Evolutionary conservation across 2,329 filamentous ascomycete species (phyloP).

Genomic region (Aspergillus calidoustus): DNA sequence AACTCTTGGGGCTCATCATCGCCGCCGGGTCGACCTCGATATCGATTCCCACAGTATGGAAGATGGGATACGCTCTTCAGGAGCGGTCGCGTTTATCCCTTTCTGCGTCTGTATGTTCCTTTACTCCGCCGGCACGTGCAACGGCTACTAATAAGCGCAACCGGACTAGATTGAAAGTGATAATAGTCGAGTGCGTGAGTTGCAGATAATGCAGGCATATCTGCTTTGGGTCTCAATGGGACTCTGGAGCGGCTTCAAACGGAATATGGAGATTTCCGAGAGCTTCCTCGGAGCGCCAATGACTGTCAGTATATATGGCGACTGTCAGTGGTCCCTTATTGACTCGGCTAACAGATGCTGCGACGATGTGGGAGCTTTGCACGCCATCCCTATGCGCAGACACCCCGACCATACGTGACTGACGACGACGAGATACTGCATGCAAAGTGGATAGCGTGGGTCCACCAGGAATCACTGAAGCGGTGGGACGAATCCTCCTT

Average conservation of each 20-base stretch:
- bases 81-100: conserved; percentile 4
- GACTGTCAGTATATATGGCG: neutral
- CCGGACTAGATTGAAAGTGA: conserved; percentile 3
- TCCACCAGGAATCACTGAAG: conserved; percentile 4
- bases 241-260: conserved; percentile 7
- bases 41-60: conserved; percentile 2
- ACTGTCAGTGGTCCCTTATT: no score
- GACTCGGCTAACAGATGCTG: neutral
- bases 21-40: neutral
- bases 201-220: conserved; percentile 5
- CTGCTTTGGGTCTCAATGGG: conserved; percentile 2
- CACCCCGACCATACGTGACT: neutral
- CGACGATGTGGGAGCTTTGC: neutral
- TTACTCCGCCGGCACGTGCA: no score
- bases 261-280: conserved; percentile 6
- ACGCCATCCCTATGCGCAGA: neutral
- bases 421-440: neutral
- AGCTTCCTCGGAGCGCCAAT: conserved; percentile 1
- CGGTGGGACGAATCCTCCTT: neutral
- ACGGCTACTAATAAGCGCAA: no score
- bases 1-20: neutral
- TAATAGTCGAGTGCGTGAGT: conserved; percentile 4
- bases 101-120: neutral
- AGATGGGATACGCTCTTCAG: conserved; percentile 6
- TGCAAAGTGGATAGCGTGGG: neutral